These are phyloP conservation scores for Ophiostoma tasmaniense DNA, from an alignment of 2,329 filamentous ascomycete species.

Conservation along the genomic window DNA sequence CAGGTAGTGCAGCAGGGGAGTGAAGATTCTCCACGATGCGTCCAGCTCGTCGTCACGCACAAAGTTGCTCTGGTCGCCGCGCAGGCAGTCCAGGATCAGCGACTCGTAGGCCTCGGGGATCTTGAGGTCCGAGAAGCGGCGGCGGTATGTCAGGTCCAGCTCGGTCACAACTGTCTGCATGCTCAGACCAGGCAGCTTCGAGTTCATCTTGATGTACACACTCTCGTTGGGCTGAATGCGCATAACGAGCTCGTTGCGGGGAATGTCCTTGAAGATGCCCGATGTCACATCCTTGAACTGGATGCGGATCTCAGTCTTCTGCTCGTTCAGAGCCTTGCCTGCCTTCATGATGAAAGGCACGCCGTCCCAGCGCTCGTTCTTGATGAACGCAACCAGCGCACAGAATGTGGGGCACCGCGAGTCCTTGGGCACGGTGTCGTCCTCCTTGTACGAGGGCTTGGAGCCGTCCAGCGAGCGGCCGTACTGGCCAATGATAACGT, in stretches of 20 bases:
- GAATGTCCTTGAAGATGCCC: constrained; percentile 99
- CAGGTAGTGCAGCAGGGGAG: constrained; percentile 91
- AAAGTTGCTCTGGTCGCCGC: constrained; percentile 99
- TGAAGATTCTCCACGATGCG: constrained; percentile 97
- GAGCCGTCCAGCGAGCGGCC: constrained; percentile 90
- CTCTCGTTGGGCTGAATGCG: constrained; percentile 99
- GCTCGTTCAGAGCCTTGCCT: constrained; percentile 96
- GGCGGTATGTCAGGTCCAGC: constrained; percentile 93
- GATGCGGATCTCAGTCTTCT: constrained; percentile 98
- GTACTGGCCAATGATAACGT: constrained; percentile 99
- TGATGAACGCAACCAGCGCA: constrained; percentile 94
- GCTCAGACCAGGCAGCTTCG: constrained; percentile 92
- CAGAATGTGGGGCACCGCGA: constrained; percentile 98
- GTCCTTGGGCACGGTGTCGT: constrained; percentile 94
- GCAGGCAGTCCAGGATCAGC: constrained; percentile 90
- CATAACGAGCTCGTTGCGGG: constrained; percentile 97
- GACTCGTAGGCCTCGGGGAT: constrained; percentile 99
- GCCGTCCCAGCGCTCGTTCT: constrained; percentile 99
- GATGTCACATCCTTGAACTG: constrained; percentile 99
- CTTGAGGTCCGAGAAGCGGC: constrained; percentile 97
- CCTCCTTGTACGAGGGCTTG: constrained; percentile 97
- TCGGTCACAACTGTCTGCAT: constrained; percentile 99
- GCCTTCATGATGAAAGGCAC: constrained; percentile 99
- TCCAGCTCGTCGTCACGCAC: constrained; percentile 95
- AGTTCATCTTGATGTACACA: constrained; percentile 99